Percentiles rank a stretch among this genome's conserved stretches.
Conservation (phyloP, 2,329 filamentous ascomycete genomes). For the Epichloe glyceriae region DNA sequence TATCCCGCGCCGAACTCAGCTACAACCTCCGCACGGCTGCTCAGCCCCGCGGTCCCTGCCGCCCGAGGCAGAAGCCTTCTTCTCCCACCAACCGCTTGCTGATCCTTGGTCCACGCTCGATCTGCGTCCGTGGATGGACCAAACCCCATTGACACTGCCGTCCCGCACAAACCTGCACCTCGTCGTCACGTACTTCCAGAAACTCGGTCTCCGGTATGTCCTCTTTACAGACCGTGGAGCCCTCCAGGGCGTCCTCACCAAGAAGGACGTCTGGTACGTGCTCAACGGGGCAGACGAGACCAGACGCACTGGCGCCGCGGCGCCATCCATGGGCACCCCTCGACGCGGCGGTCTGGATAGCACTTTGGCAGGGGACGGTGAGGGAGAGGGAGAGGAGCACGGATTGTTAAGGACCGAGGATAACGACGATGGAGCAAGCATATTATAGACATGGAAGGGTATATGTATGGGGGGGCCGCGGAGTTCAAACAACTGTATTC, state of each 20-base stretch:
- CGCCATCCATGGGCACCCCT: slow-evolving; percentile 5
- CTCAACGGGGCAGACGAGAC: slow-evolving; percentile 64
- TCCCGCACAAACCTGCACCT: slow-evolving; percentile 65
- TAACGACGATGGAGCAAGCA: neutral
- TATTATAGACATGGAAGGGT: too few species aligned
- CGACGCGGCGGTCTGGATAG: neutral
- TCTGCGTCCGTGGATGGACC: slow-evolving; percentile 95
- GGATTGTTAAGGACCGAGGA: neutral
- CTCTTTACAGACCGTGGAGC: slow-evolving; percentile 73
- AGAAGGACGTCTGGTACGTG: slow-evolving; percentile 95
- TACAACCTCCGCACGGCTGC: slow-evolving; percentile 55
- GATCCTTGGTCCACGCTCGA: slow-evolving; percentile 71
- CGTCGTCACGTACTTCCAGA: slow-evolving; percentile 89
- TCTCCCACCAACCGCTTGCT: slow-evolving; percentile 69
- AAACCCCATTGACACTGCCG: slow-evolving; percentile 86
- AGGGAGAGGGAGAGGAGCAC: neutral
- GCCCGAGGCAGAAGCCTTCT: slow-evolving; percentile 66
- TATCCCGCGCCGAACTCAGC: slow-evolving; percentile 77
- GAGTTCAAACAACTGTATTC: too few species aligned
- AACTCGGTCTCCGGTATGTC: slow-evolving; percentile 81
- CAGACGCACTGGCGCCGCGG: slow-evolving; percentile 25
- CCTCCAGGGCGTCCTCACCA: slow-evolving; percentile 77
- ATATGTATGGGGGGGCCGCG: too few species aligned
- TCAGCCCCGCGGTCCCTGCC: slow-evolving; percentile 47
- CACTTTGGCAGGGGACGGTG: neutral